Percentiles rank a stretch among this genome's conserved stretches.
Evolutionary conservation across 2,329 filamentous ascomycete genomes (phyloP).

Genomic region (Alternaria consortialis): DNA sequence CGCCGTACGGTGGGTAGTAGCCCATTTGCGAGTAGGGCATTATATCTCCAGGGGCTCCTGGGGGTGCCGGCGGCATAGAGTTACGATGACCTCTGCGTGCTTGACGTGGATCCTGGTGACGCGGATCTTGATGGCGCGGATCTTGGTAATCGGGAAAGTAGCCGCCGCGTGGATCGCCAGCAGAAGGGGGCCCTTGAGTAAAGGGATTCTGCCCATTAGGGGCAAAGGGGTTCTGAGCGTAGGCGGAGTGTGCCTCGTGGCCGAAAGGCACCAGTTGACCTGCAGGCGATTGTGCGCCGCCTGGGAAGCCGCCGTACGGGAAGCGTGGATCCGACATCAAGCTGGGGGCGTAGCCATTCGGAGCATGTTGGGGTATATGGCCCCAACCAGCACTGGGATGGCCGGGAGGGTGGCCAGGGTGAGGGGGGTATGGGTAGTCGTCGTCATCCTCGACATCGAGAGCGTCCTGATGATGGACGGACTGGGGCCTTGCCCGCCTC

Average conservation of each 20-base stretch:
- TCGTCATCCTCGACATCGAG: slow-evolving; percentile 57
- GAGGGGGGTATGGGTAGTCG: slow-evolving; percentile 55
- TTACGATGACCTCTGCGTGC: slow-evolving; percentile 41
- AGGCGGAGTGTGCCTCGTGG: slow-evolving; percentile 49
- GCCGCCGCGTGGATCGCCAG: slow-evolving; percentile 32
- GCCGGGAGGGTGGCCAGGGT: slow-evolving; percentile 41
- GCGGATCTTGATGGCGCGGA: slow-evolving; percentile 16
- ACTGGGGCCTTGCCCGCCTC: slow-evolving; percentile 45
- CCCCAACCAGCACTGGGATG: slow-evolving; percentile 50
- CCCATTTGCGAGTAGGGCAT: slow-evolving; percentile 45
- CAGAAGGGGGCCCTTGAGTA: slow-evolving; percentile 31
- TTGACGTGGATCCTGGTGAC: slow-evolving; percentile 17
- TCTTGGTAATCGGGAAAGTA: slow-evolving; percentile 49
- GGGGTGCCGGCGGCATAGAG: slow-evolving; percentile 44
- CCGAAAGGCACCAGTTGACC: slow-evolving; percentile 46
- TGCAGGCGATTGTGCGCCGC: slow-evolving; percentile 32
- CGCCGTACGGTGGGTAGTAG: slow-evolving; percentile 43
- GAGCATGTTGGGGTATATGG: slow-evolving; percentile 45
- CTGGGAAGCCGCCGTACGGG: slow-evolving; percentile 38
- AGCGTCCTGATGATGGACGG: slow-evolving; percentile 52
- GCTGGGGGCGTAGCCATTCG: slow-evolving; percentile 51
- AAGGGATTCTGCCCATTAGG: slow-evolving; percentile 40
- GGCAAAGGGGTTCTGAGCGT: slow-evolving; percentile 46
- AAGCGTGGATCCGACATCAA: slow-evolving; percentile 49
- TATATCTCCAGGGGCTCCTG: slow-evolving; percentile 39